A percentile compares a stretch with the other conserved stretches of the same genome.
Conservation (phyloP, 140 eudicot species). For the Erigeron philadelphicus region DNA sequence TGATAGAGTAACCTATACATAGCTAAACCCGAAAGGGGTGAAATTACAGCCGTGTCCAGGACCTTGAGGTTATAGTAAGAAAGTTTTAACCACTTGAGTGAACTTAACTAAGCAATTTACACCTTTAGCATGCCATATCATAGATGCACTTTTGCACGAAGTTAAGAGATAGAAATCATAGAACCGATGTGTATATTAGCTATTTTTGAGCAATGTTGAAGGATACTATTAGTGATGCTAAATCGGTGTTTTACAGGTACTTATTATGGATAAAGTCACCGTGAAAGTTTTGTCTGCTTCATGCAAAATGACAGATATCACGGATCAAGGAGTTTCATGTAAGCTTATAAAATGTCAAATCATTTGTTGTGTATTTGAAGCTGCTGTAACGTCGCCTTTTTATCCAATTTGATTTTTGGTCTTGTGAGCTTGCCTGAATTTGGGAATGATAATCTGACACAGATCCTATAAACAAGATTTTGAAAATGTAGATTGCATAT, state of each 20-base stretch:
- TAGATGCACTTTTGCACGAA: too few relatives aligned
- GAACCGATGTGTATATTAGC: too few relatives aligned
- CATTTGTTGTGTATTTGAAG: slow-evolving; percentile 6
- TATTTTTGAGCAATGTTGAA: too few relatives aligned
- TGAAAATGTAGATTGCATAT: neutral
- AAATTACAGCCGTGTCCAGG: too few relatives aligned
- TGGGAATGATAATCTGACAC: neutral
- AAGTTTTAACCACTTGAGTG: too few relatives aligned
- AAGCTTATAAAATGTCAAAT: slow-evolving; percentile 32
- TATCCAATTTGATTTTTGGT: slow-evolving; percentile 10
- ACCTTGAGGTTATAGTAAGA: too few relatives aligned
- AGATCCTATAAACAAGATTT: too few relatives aligned
- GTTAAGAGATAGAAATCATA: too few relatives aligned
- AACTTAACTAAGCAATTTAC: too few relatives aligned
- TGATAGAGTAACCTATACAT: neutral
- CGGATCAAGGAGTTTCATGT: slow-evolving; percentile 95
- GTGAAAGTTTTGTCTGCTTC: slow-evolving; percentile 87
- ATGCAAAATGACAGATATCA: slow-evolving; percentile 97
- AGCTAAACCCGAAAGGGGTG: too few relatives aligned
- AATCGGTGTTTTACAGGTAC: slow-evolving; percentile 48
- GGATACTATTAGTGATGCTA: neutral
- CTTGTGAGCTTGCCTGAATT: neutral
- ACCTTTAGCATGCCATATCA: too few relatives aligned
- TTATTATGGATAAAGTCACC: slow-evolving; percentile 94
- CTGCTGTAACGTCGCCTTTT: slow-evolving; percentile 5